Evolutionary conservation across 768 basidiomycete species (phyloP), one percentile per base, ranked within the genome.

Genomic region (Suillus ampliporus): DNA sequence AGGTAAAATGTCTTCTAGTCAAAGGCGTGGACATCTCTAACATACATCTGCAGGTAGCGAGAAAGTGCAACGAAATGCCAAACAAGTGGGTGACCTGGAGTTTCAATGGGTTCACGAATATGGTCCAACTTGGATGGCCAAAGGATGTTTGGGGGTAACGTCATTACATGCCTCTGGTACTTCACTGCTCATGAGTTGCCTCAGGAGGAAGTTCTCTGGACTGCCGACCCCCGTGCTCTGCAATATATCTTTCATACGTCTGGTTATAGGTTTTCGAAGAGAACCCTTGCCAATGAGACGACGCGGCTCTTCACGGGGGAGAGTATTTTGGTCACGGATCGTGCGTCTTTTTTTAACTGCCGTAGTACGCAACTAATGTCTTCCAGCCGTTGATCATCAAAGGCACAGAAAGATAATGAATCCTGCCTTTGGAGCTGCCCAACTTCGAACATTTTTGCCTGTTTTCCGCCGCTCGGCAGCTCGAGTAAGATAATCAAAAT

Each of bases 331-430:
- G 61, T 63, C 21, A 58, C 64, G 8, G 58, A 68, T 50, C 57
- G 74, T 68, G 44, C 17, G 67, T 57, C 26, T 44, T 31, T 57
- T 46, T 35, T 40, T 28, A 50, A 8, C 40, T 35, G 5, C 40
- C 40, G 19, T 54, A 13, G 57, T n/a, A 44, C 11, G 23, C 31
- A 46, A 23, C 53, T 23, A 31, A 61, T 38, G 19, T 54, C 9
- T 35, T 51, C 43, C 38, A 67, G 74, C 67, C 15, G 52, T 58
- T 34, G 63, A 63, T 34, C 74, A 76, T 60, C 61, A 62, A 11
- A 74, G 75, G 23, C 74, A 76, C 38, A 63, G 73, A 21, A 76
- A 70, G 61, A 64, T 74, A 23, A 67, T 76, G 66, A 68, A 68
- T 28, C 69, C 73, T 11, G 74, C 70, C 13, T 76, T 76, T 64